Base-by-base conservation (phyloP, 768 basidiomycete species). In the Suillus brevipes region DNA sequence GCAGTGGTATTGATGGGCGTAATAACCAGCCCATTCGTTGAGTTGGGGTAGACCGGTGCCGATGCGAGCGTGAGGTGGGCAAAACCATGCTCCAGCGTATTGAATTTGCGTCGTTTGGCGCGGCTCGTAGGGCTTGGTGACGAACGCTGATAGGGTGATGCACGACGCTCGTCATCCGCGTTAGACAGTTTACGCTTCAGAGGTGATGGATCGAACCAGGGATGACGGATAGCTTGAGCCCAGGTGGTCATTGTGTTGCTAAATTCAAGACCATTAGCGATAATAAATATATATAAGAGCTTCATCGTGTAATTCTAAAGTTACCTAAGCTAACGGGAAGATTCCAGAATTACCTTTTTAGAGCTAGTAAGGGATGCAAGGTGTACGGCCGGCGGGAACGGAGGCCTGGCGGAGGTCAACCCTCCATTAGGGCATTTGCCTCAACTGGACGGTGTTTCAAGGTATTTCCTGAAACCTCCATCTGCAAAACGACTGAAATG, bases 41-140 rank as follows among this genome's bases (percentile, higher is more conserved):
- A 42, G 38, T 59, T 28, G 25, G 49, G 38, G 31, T 45, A 53
- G 58, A 42, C 58, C 10, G 58, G 40, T 12, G 28, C 58, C 1
- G 58, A 40, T 6, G 58, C 71, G 20, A 82, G 74, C 0, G 75
- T 72, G 70, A 90, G 80, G 68, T 84, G 80, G 23, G 87, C 86
- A 56, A 90, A 75, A 2, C 85, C 86, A 60, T 77, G 78, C 75
- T 90, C 89, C 4, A 90, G 77, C 23, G 77, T 77, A 67, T 73
- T 79, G 70, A 77, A 83, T 69, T 82, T 80, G 61, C 78, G 80
- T 9, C 87, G 83, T 73, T 89, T 87, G 20, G 70, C 72, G 28
- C 80, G 84, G n/a, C 77, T 28, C n/a, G 82, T 80, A 0, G 78
- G 81, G 9, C 65, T 60, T 14, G 86, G 87, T 7, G 85, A 75